A percentile compares a stretch with the other conserved stretches of the same genome.
phyloP scores from a whole-genome alignment of 176 grass and related monocot genomes.

The Paspalum notatum region DNA sequence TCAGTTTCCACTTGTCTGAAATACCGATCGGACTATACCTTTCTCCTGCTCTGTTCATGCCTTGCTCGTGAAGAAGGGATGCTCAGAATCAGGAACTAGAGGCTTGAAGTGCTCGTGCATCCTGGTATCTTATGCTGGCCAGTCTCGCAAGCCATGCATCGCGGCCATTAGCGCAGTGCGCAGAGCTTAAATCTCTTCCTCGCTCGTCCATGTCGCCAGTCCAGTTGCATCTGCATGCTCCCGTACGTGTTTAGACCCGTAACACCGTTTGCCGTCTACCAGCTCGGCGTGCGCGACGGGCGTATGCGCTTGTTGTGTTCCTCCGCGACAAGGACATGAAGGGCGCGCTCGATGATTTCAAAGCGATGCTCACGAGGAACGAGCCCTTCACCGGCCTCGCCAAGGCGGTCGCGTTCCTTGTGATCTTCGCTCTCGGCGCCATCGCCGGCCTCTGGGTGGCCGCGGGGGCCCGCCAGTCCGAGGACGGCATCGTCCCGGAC shows the following conservation, averaged over 20 bases:
- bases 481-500: not conserved
- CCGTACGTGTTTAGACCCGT: not conserved
- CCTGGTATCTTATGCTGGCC: conserved; percentile 45
- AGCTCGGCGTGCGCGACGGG: not conserved
- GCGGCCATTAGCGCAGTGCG: not conserved
- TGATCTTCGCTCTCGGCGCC: conserved; percentile 67
- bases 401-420: conserved; percentile 54
- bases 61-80: conserved; percentile 42
- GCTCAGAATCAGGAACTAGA: conserved; percentile 33
- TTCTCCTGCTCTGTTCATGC: conserved; percentile 35
- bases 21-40: conserved; percentile 34
- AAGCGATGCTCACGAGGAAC: conserved; percentile 48
- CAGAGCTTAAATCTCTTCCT: conserved; percentile 28
- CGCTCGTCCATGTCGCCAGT: conserved; percentile 10
- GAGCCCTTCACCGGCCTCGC: conserved; percentile 53
- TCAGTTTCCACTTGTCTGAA: not conserved
- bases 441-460: conserved; percentile 63
- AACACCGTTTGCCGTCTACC: conserved; percentile 15
- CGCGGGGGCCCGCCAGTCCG: conserved; percentile 35
- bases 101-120: conserved; percentile 44
- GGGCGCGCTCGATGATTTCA: conserved; percentile 45
- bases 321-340: conserved; percentile 43
- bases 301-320: conserved; percentile 13
- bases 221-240: not conserved
- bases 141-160: conserved; percentile 29